Base-by-base conservation (phyloP, 2,329 filamentous ascomycete genomes). In the Helicocarpus griseus region DNA sequence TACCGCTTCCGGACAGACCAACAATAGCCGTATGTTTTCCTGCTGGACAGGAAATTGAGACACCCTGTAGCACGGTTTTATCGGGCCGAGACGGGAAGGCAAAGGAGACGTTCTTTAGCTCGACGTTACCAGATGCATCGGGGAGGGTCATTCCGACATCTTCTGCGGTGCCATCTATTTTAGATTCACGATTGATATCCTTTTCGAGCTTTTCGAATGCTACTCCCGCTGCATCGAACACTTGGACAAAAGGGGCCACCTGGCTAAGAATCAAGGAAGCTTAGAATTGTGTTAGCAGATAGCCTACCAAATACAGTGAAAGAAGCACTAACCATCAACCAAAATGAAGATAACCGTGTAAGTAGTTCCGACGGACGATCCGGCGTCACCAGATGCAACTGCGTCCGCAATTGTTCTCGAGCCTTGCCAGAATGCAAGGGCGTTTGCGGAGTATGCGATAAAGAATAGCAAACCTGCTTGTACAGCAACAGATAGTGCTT, bases 1-100 rank as follows among this genome's bases (percentile, higher is more conserved):
- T 77, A 5, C 74, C 74, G 53, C 69, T 73, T 8, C 71, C 74
- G 17, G 74, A 71, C 14, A 72, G 69, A 7, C 73, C 73, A 3
- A 95, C 89, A 1, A 95, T 73, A 1, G 89, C 89, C 0, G 89
- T 91, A 22, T 85, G 87, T 71, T 91, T 90, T 24, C 87, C 87
- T 2, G 87, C 85, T 1, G 87, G 85, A 36, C 93, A 82, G 0
- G 77, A 69, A 1, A 95, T 76, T 47, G 73, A 84, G 38, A 69
- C 53, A 22, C 61, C 54, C 14, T 61, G 52, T 11, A 68, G 57
- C 3, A 65, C 63, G 13, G 54, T 55, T 9, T 58, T 57, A 35
- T 65, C 61, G 9, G 65, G 61, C 38, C 66, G 56, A 1, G 65
- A 66, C 4, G 64, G 60, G 53, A 67, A 54, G 90, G 85, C 59